A percentile compares a stretch with the other conserved stretches of the same genome.
Evolutionary conservation across 2,329 filamentous ascomycete species (phyloP).

Genomic region (Diaporthe sp.): DNA sequence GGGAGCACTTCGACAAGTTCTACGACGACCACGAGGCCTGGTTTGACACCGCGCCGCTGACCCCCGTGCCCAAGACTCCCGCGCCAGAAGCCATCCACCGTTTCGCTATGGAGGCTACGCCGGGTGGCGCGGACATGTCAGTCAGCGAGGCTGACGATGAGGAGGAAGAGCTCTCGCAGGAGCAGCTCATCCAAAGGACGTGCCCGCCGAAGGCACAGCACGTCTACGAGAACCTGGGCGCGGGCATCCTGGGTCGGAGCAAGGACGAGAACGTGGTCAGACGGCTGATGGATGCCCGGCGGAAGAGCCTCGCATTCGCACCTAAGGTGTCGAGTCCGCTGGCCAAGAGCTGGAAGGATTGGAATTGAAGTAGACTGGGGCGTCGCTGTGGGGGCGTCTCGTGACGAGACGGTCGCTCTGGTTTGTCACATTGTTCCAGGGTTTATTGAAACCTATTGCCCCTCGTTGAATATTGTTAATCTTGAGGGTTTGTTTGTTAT

Average conservation of each 20-base stretch:
- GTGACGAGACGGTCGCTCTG: background rate
- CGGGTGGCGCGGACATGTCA: slow-evolving; percentile 54
- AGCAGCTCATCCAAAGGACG: slow-evolving; percentile 62
- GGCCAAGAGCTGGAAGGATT: slow-evolving; percentile 60
- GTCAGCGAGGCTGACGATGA: slow-evolving; percentile 49
- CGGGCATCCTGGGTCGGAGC: slow-evolving; percentile 59
- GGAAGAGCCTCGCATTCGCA: slow-evolving; percentile 83
- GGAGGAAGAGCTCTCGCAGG: slow-evolving; percentile 48
- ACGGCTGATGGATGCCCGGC: slow-evolving; percentile 77
- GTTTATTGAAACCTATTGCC: background rate
- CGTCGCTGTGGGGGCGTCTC: background rate
- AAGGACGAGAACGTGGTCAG: slow-evolving; percentile 70
- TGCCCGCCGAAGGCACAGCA: slow-evolving; percentile 64
- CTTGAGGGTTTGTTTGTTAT: background rate
- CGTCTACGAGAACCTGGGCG: slow-evolving; percentile 54
- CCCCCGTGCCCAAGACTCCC: slow-evolving; percentile 70
- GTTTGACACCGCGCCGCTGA: slow-evolving; percentile 56
- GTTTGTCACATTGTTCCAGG: background rate
- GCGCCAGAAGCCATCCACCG: slow-evolving; percentile 66
- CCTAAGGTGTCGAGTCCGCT: slow-evolving; percentile 82
- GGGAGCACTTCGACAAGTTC: slow-evolving; percentile 52
- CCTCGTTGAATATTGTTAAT: slow-evolving; percentile 9
- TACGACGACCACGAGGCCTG: slow-evolving; percentile 56
- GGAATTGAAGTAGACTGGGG: slow-evolving; percentile 51
- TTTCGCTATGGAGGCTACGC: slow-evolving; percentile 63